A percentile compares a stretch with the other conserved stretches of the same genome.
Conservation (phyloP, 2,329 filamentous ascomycete species). For the Catunica adiposa region DNA sequence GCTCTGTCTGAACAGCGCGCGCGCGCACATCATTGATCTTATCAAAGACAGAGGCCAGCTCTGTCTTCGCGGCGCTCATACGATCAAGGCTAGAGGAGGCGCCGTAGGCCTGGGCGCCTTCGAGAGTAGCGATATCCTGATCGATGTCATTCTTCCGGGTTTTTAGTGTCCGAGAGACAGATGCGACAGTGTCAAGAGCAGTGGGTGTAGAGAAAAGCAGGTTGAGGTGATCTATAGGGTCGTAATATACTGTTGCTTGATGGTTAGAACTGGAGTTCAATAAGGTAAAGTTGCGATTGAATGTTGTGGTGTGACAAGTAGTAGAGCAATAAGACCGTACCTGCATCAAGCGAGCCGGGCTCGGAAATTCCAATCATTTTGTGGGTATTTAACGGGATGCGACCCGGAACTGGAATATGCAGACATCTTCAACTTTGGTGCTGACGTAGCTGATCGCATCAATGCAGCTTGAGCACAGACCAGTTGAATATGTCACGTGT, state of each 20-base stretch:
- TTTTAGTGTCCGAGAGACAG: slow-evolving; percentile 57
- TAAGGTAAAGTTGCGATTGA: neutral
- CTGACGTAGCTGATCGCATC: neutral
- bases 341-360: slow-evolving; percentile 28
- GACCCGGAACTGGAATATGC: neutral
- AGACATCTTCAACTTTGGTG: neutral
- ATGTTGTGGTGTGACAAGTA: no score
- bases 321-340: slow-evolving; percentile 20
- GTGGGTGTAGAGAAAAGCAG: slow-evolving; percentile 82
- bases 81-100: slow-evolving; percentile 77
- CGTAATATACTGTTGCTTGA: slow-evolving; percentile 48
- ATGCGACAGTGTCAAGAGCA: slow-evolving; percentile 58
- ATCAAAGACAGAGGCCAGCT: slow-evolving; percentile 76
- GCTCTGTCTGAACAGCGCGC: slow-evolving; percentile 79
- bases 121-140: slow-evolving; percentile 54
- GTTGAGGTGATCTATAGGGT: slow-evolving; percentile 86
- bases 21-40: slow-evolving; percentile 89
- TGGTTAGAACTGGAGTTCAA: slow-evolving; percentile 15
- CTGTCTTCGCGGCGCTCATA: slow-evolving; percentile 79
- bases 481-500: no score
- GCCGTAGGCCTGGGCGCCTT: slow-evolving; percentile 65
- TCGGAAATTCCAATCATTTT: slow-evolving; percentile 19
- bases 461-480: no score
- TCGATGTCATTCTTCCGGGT: slow-evolving; percentile 70
- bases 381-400: neutral